phyloP scores from a whole-genome alignment of 768 basidiomycete genomes.

The Mycena rosella region DNA sequence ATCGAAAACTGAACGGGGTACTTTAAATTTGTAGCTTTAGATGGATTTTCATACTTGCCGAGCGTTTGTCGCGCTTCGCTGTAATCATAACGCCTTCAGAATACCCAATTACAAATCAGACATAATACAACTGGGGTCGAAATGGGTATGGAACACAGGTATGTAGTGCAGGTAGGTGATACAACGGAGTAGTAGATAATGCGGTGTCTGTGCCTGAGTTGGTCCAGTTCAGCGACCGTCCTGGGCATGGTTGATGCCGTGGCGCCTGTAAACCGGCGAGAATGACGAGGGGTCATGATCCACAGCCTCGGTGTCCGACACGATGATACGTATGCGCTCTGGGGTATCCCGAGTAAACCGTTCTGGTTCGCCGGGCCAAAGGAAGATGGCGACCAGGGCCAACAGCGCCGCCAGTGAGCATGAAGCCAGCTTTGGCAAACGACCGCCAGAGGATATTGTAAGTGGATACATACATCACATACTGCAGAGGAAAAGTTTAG shows the following conservation, averaged over 20 bases:
- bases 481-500: slow-evolving; percentile 15
- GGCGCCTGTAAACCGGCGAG: slow-evolving; percentile 32
- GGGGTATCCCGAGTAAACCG: slow-evolving; percentile 7
- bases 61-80: too few species aligned
- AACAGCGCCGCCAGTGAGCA: slow-evolving; percentile 33
- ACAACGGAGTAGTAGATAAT: not conserved
- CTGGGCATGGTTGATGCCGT: slow-evolving; percentile 5
- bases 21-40: too few species aligned
- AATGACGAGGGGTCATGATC: slow-evolving; percentile 13
- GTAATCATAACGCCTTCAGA: too few species aligned
- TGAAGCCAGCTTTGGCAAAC: slow-evolving; percentile 28
- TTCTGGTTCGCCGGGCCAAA: slow-evolving; percentile 24
- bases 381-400: slow-evolving; percentile 22
- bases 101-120: too few species aligned
- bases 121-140: not conserved
- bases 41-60: too few species aligned
- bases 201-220: not conserved
- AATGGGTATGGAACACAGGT: not conserved
- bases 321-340: slow-evolving; percentile 36
- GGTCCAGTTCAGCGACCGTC: slow-evolving; percentile 5
- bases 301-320: slow-evolving; percentile 18
- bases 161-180: not conserved
- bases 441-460: slow-evolving; percentile 16
- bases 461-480: slow-evolving; percentile 29
- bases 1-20: too few species aligned